Conservation (phyloP, 257 asterid genomes). For the Dorcoceras hygrometricum region DNA sequence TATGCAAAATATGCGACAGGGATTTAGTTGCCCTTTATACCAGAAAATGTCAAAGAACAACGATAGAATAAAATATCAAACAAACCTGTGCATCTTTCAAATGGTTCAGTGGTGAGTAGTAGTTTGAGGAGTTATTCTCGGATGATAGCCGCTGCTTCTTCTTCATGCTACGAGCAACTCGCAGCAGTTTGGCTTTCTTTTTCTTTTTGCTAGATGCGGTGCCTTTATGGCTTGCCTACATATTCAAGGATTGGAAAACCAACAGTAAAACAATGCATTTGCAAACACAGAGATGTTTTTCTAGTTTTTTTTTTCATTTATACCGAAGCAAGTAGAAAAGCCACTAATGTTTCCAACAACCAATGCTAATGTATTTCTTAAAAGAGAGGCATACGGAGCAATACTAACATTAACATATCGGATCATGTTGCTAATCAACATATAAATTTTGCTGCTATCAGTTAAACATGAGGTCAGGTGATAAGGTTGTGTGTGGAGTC, state of each 20-base stretch:
- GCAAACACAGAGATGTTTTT: background rate
- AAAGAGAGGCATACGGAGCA: slow-evolving; percentile 8
- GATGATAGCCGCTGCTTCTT: slow-evolving; percentile 82
- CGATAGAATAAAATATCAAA: slow-evolving; percentile 1
- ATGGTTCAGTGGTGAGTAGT: slow-evolving; percentile 84
- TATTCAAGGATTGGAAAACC: slow-evolving; percentile 18
- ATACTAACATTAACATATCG: slow-evolving; percentile 1
- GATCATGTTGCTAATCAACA: slow-evolving; percentile 8
- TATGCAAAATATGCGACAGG: slow-evolving; percentile 24
- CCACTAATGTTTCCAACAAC: slow-evolving; percentile 16
- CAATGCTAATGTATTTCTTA: background rate
- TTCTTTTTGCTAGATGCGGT: slow-evolving; percentile 94
- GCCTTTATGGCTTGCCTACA: slow-evolving; percentile 85
- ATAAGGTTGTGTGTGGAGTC: background rate
- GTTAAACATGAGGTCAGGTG: slow-evolving; percentile 9
- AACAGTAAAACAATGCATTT: background rate
- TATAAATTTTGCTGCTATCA: background rate
- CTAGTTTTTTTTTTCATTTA: background rate
- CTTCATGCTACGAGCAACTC: slow-evolving; percentile 86
- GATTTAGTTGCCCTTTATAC: slow-evolving; percentile 12
- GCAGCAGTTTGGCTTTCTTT: slow-evolving; percentile 93
- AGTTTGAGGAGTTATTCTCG: slow-evolving; percentile 48
- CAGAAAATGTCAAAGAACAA: slow-evolving; percentile 20
- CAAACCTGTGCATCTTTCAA: slow-evolving; percentile 92
- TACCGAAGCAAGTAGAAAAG: slow-evolving; percentile 11